phyloP scores from a whole-genome alignment of 352 stramenopile species.

The Bremia lactucae region DNA sequence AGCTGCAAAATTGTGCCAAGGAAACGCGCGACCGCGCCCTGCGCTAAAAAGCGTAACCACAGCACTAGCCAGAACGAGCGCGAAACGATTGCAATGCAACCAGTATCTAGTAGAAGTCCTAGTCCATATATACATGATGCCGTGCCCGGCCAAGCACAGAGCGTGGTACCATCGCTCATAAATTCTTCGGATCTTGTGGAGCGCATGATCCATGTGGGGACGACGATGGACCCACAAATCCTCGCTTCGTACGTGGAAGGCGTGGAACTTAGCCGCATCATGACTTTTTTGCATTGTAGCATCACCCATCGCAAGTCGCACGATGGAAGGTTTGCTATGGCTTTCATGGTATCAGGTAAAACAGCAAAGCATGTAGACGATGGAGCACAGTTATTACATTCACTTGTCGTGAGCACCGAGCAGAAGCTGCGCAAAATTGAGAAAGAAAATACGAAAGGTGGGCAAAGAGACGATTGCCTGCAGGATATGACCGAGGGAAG shows the following conservation, averaged over 20 bases:
- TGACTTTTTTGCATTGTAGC: slow-evolving; percentile 42
- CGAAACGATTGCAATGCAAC: neutral
- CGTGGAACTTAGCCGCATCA: slow-evolving; percentile 35
- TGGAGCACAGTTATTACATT: slow-evolving; percentile 20
- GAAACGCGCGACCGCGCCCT: slow-evolving; percentile 8
- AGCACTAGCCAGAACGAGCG: too few relatives aligned
- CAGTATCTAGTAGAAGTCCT: neutral
- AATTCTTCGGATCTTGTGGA: slow-evolving; percentile 4
- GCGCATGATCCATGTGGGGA: slow-evolving; percentile 32
- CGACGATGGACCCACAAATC: slow-evolving; percentile 25
- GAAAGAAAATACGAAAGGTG: neutral
- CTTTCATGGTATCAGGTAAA: slow-evolving; percentile 44
- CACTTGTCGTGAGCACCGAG: slow-evolving; percentile 30
- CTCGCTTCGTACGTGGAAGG: slow-evolving; percentile 45
- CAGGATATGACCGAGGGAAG: slow-evolving; percentile 1
- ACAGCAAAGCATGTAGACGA: slow-evolving; percentile 37
- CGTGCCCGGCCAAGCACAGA: neutral
- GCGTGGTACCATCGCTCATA: too few relatives aligned
- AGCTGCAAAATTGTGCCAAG: slow-evolving; percentile 14
- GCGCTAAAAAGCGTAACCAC: slow-evolving; percentile 10
- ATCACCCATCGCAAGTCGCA: slow-evolving; percentile 33
- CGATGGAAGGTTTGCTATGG: slow-evolving; percentile 21
- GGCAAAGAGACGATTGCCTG: slow-evolving; percentile 1
- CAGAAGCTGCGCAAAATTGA: slow-evolving; percentile 18
- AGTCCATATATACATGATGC: neutral